Base-by-base conservation (phyloP, 768 basidiomycete species). In the Boletus rubropictus region DNA sequence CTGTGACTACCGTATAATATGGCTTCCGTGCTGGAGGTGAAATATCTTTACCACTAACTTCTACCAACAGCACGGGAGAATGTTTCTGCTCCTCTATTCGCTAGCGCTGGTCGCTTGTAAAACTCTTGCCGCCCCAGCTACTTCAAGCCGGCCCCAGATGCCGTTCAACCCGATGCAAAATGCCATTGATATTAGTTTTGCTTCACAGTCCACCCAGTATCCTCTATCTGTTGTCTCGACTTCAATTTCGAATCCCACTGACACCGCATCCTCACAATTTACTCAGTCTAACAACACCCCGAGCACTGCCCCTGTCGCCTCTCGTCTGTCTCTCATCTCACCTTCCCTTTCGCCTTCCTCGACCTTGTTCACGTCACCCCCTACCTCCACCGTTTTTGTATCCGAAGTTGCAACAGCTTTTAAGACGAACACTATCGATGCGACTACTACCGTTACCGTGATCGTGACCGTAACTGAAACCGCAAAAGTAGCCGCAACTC, bases 91-190 rank as follows among this genome's bases (percentile, higher is more conserved):
- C n/a, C 9, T 53, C 20, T 47, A 17, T 42, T 15, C 46, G 10
- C 34, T 56, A 24, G 61, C 52, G 56, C 58, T 58, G 52, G 54
- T 46, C 48, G 53, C 50, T 29, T 28, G 9, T 21, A 39, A 24
- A 9, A 38, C 37, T 1, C 18, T 48, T 25, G 48, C 53, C 29
- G 50, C 52, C 5, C 61, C 58, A 24, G 35, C 49, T 12, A 40
- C 39, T n/a, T 45, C 48, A 9, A 50, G 29, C 29, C 52, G 32
- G 41, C 3, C 41, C 7, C 42, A 44, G 27, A 28, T 22, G 14
- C 10, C 17, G 11, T 42, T 20, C 20, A n/a, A 22, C 28, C 8
- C 25, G n/a, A 25, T 34, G 22, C 36, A 37, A 34, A 21, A 24
- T 27, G 14, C 20, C 17, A 18, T 42, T 15, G 29, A 15, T 12